phyloP scores from a whole-genome alignment of 371 early-diverging fungal species.

The Haplosporangium sp. region DNA sequence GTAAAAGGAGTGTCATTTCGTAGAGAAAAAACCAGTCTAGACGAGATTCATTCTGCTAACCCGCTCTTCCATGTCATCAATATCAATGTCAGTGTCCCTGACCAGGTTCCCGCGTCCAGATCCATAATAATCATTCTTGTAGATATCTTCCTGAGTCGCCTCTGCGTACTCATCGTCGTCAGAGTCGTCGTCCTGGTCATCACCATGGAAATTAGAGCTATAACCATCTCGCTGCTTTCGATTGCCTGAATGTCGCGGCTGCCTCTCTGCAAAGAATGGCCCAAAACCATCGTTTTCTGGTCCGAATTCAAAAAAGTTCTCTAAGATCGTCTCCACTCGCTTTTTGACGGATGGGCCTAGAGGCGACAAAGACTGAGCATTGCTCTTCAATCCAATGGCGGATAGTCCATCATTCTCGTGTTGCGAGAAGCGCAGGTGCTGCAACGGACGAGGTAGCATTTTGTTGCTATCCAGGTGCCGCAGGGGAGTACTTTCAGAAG shows the following conservation, averaged over 20 bases:
- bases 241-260: conserved; percentile 5
- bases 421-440: conserved; percentile 35
- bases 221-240: conserved; percentile 24
- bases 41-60: conserved; percentile 43
- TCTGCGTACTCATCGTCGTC: conserved; percentile 33
- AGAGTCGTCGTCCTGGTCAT: conserved; percentile 39
- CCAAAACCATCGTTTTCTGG: conserved; percentile 51
- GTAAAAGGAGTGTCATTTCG: no score
- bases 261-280: conserved; percentile 42
- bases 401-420: conserved; percentile 14
- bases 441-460: conserved; percentile 33
- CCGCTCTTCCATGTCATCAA: conserved; percentile 50
- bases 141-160: background rate
- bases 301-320: conserved; percentile 54
- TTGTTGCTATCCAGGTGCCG: conserved; percentile 38
- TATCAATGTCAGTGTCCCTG: conserved; percentile 35
- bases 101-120: conserved; percentile 6
- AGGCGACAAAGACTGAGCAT: background rate
- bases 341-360: conserved; percentile 46
- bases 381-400: background rate
- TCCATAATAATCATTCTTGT: conserved; percentile 22
- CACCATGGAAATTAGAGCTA: conserved; percentile 30
- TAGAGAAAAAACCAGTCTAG: background rate
- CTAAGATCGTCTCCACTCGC: conserved; percentile 48
- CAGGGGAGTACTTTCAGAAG: conserved; percentile 5